phyloP scores from a whole-genome alignment of 179 eudicot species.

The Actinidia chinensis region DNA sequence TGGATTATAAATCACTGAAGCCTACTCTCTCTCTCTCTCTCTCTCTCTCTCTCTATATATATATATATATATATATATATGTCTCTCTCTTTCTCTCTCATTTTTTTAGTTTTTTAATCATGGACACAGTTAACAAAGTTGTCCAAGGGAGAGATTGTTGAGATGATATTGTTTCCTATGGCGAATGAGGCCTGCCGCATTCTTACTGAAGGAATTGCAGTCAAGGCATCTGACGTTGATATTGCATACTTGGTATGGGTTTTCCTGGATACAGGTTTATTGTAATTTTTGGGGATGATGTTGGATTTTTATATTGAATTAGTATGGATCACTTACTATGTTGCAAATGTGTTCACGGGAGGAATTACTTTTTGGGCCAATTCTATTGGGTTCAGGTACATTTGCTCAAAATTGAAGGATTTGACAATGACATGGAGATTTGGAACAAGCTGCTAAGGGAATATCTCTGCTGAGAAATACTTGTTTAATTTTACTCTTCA shows the following conservation, averaged over 20 bases:
- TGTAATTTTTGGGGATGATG: background rate
- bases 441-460: conserved; percentile 76
- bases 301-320: background rate
- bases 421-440: conserved; percentile 78
- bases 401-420: conserved; percentile 65
- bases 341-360: conserved; percentile 46
- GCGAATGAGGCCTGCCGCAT: conserved; percentile 94
- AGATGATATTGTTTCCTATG: conserved; percentile 92
- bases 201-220: conserved; percentile 83
- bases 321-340: background rate
- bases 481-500: too few relatives aligned
- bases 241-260: conserved; percentile 96
- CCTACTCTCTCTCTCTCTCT: background rate
- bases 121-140: conserved; percentile 56
- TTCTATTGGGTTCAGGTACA: conserved; percentile 73
- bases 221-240: conserved; percentile 87
- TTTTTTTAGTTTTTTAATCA: too few relatives aligned
- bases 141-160: conserved; percentile 77
- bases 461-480: conserved; percentile 76
- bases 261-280: conserved; percentile 92
- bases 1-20: background rate
- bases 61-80: too few relatives aligned
- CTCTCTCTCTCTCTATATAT: too few relatives aligned
- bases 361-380: conserved; percentile 89
- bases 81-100: too few relatives aligned